A percentile compares a stretch with the other conserved stretches of the same genome.
phyloP scores from a whole-genome alignment of 1,284 basidiomycete species.

The Trichosporon faecale region DNA sequence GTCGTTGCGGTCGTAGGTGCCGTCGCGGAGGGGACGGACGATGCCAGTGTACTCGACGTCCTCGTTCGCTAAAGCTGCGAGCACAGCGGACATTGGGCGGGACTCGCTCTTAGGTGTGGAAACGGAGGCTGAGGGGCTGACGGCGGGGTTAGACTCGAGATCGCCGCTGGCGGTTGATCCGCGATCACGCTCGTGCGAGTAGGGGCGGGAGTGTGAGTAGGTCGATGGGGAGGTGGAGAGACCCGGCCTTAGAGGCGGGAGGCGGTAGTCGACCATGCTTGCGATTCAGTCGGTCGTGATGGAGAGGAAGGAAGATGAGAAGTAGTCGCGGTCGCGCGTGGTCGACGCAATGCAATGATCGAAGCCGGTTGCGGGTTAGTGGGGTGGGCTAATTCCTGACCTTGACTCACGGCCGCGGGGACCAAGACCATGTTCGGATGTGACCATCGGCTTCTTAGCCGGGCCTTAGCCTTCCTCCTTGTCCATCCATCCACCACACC shows the following conservation, averaged over 20 bases:
- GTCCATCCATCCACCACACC: neutral
- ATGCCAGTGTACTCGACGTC: conserved; percentile 25
- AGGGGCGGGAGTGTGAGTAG: neutral
- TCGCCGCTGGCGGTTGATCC: neutral
- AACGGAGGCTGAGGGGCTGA: neutral
- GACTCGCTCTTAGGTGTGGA: neutral
- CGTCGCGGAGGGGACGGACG: conserved; percentile 17
- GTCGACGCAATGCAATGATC: neutral
- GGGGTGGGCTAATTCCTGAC: conserved; percentile 1
- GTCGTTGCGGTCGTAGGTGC: conserved; percentile 9
- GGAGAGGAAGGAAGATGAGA: neutral
- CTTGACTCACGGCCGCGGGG: neutral
- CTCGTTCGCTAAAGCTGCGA: conserved; percentile 18
- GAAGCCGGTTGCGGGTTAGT: neutral
- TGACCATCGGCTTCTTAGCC: conserved; percentile 9
- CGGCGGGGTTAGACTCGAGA: neutral
- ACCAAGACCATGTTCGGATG: neutral
- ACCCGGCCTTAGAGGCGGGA: conserved; percentile 2
- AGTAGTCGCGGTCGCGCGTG: neutral
- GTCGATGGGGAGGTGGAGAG: conserved; percentile 8
- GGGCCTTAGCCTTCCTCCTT: neutral
- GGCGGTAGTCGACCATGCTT: conserved; percentile 8
- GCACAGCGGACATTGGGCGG: conserved; percentile 16
- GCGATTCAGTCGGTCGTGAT: neutral
- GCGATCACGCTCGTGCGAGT: conserved; percentile 4